phyloP scores from a whole-genome alignment of 1,284 basidiomycete genomes.

The Hemileia vastatrix region DNA sequence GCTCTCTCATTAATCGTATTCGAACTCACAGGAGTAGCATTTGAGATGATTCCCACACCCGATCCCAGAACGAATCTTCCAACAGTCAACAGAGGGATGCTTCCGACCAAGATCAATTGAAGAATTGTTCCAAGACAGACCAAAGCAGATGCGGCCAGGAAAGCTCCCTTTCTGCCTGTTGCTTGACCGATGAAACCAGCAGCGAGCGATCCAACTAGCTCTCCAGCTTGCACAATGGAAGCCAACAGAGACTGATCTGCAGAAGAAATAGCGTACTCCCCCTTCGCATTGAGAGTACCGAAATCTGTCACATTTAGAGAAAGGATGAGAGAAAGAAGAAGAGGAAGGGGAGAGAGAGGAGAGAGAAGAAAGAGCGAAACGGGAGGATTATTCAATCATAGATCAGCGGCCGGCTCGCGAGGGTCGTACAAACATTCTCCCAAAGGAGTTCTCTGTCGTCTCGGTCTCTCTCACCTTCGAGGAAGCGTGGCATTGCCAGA shows the following conservation, averaged over 20 bases:
- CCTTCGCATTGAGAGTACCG: slow-evolving; percentile 30
- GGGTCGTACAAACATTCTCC: too few species aligned
- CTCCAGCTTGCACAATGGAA: slow-evolving; percentile 48
- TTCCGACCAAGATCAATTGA: slow-evolving; percentile 45
- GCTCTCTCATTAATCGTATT: too few species aligned
- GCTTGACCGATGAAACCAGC: slow-evolving; percentile 47
- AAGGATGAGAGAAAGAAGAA: slow-evolving; percentile 3
- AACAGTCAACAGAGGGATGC: slow-evolving; percentile 43
- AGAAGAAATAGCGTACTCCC: slow-evolving; percentile 32
- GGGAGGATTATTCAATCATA: too few species aligned
- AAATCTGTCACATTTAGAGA: slow-evolving; percentile 35
- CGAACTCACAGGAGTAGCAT: slow-evolving; percentile 29
- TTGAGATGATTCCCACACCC: slow-evolving; percentile 47
- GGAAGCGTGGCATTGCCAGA: slow-evolving; percentile 41
- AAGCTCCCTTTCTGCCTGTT: slow-evolving; percentile 46
- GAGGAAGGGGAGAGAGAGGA: not conserved
- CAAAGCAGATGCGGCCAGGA: slow-evolving; percentile 40
- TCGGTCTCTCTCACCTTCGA: too few species aligned
- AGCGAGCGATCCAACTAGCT: slow-evolving; percentile 46
- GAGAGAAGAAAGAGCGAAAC: too few species aligned
- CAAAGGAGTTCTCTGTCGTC: too few species aligned
- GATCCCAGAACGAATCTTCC: slow-evolving; percentile 47
- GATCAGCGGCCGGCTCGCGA: too few species aligned
- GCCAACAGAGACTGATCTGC: slow-evolving; percentile 38
- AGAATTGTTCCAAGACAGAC: slow-evolving; percentile 46